phyloP scores from a whole-genome alignment of 2,329 filamentous ascomycete species.

The Botryotinia calthae region DNA sequence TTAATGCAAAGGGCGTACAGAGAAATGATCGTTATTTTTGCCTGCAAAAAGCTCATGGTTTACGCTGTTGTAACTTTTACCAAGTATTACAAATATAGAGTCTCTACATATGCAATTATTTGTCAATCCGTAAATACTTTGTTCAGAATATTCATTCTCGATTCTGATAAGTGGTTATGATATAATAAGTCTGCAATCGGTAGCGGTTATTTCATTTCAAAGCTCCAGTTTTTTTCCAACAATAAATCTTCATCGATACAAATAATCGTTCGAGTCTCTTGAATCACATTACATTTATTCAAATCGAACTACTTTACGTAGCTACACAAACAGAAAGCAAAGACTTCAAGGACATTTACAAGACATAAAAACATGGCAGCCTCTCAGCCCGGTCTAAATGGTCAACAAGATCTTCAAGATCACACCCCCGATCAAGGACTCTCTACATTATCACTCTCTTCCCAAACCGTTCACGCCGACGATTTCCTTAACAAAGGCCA shows the following conservation, averaged over 20 bases:
- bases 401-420: slow-evolving; percentile 24
- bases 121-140: neutral
- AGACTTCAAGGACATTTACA: neutral
- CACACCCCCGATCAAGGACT: slow-evolving; percentile 24
- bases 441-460: slow-evolving; percentile 55
- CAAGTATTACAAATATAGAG: neutral
- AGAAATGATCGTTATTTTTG: neutral
- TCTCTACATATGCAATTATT: neutral
- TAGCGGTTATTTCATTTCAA: neutral
- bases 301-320: neutral
- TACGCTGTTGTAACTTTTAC: neutral
- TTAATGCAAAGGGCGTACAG: neutral
- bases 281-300: neutral
- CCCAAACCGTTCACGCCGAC: slow-evolving; percentile 78
- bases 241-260: slow-evolving; percentile 1
- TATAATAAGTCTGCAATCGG: neutral
- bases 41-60: neutral
- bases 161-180: neutral
- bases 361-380: slow-evolving; percentile 26
- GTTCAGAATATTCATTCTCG: neutral
- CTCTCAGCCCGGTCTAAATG: slow-evolving; percentile 22
- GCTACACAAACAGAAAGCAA: neutral
- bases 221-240: slow-evolving; percentile 2
- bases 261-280: neutral
- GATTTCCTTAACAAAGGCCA: slow-evolving; percentile 69